phyloP scores from a whole-genome alignment of 1,139 yeast species.

The Scheffersomyces segobiensis region DNA sequence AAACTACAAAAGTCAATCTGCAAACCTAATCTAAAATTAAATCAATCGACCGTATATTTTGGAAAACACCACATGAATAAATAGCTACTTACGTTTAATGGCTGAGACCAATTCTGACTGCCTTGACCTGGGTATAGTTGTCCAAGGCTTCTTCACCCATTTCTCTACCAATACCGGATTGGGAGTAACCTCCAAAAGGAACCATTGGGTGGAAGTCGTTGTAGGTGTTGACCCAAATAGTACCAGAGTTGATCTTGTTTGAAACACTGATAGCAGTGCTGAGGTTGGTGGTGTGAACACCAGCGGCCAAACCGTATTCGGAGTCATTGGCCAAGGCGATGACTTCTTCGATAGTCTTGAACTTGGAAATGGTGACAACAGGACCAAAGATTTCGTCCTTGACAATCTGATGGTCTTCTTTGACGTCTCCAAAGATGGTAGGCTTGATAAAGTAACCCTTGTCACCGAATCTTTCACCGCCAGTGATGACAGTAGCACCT shows the following conservation, averaged over 20 bases:
- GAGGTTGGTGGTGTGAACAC: constrained; percentile 68
- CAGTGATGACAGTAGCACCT: constrained; percentile 75
- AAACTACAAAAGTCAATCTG: too few relatives aligned
- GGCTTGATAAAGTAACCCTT: constrained; percentile 82
- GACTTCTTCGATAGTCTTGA: constrained; percentile 71
- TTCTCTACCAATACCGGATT: constrained; percentile 91
- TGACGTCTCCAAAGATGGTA: constrained; percentile 74
- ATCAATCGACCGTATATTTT: not conserved
- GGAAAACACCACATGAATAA: not conserved
- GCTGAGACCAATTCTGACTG: constrained; percentile 55
- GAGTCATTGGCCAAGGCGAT: constrained; percentile 69
- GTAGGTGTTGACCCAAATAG: constrained; percentile 83
- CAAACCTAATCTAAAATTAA: too few relatives aligned
- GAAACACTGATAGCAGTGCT: constrained; percentile 53
- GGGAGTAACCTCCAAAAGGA: constrained; percentile 86
- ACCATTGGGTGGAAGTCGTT: constrained; percentile 80
- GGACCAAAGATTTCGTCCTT: constrained; percentile 90
- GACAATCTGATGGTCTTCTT: constrained; percentile 65
- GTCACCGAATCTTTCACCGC: constrained; percentile 68
- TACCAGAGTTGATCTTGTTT: constrained; percentile 72
- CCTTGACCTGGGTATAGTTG: constrained; percentile 80
- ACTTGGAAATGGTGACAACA: constrained; percentile 73
- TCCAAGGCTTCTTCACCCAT: constrained; percentile 84
- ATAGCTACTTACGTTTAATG: constrained; percentile 1
- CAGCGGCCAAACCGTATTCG: constrained; percentile 83